Base-by-base conservation (phyloP, 352 stramenopile genomes). In the Hyaloperonospora arabidopsidis region DNA sequence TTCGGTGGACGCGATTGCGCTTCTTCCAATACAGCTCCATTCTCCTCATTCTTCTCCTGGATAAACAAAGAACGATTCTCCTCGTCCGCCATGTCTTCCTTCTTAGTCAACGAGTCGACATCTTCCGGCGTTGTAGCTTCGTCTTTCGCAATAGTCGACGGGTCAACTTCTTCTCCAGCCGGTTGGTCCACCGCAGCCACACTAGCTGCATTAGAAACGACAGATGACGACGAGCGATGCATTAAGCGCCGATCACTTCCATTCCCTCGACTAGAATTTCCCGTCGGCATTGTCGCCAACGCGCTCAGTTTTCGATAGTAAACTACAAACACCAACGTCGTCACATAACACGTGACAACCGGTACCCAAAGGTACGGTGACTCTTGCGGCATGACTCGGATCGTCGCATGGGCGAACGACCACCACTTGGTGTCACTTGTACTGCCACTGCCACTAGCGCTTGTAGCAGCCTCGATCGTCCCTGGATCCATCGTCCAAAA, bases 351-450 rank as follows among this genome's bases (percentile, higher is more conserved):
- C 55, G 60, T 89, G 29, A 44, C 68, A 7, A 93, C 83, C 1
- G 83, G 67, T 10, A 88, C 67, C 83, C 83, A 93, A 7, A 93
- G 58, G 40, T 86, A 88, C 40, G 72, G 74, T 46, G 80, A 91
- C 51, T 86, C 67, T 61, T 87, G 69, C 47, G 83, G 83, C 56
- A 93, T 65, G 49, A 81, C 80, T 32, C 79, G 72, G 60, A 93
- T 91, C 29, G 80, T 91, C n/a, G 79, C 66, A 60, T 88, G 78
- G 15, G 67, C 70, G 52, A 89, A 90, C 12, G 74, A 87, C 80
- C 80, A 89, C 79, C 79, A 89, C 52, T 71, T 67, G 25, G 70
- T 70, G 45, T 76, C 70, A 2, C 67, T 60, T 4, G 61, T 51
- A 45, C 38, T 60, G 28, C 21, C 53, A 29, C 47, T 65, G 14